Evolutionary conservation across 148 eudicot genomes (phyloP).

Genomic region (Suaeda aralocaspica): DNA sequence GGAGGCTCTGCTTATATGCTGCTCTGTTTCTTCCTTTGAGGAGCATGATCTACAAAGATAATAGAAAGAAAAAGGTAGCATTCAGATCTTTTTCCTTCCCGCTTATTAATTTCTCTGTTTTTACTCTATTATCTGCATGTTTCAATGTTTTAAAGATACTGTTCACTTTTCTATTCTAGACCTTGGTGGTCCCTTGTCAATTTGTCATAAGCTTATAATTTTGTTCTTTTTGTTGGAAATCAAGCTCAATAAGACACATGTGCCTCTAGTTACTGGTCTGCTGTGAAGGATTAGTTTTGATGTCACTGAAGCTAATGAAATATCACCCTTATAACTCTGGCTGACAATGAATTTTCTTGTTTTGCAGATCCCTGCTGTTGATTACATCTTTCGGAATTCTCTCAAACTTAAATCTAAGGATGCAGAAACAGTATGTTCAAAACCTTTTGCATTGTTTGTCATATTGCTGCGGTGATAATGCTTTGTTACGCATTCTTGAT

Average conservation of each 20-base stretch:
- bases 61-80: slow-evolving; percentile 64
- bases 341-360: slow-evolving; percentile 2
- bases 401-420: slow-evolving; percentile 88
- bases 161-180: neutral
- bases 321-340: slow-evolving; percentile 10
- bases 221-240: neutral
- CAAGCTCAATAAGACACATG: neutral
- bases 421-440: slow-evolving; percentile 65
- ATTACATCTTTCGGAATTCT: slow-evolving; percentile 60
- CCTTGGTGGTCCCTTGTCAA: neutral
- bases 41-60: slow-evolving; percentile 43
- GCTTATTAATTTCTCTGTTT: too few species aligned
- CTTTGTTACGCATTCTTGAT: neutral
- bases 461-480: neutral
- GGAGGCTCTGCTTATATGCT: slow-evolving; percentile 68
- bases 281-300: neutral
- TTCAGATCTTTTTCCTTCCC: neutral
- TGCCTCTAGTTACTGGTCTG: neutral
- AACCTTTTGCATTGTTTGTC: neutral
- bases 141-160: too few species aligned
- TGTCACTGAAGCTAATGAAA: neutral
- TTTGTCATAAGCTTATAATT: too few species aligned
- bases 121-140: too few species aligned
- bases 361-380: slow-evolving; percentile 64
- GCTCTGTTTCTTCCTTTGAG: slow-evolving; percentile 72